Evolutionary conservation across 768 basidiomycete genomes (phyloP).

Genomic region (Pisolithus sp.): DNA sequence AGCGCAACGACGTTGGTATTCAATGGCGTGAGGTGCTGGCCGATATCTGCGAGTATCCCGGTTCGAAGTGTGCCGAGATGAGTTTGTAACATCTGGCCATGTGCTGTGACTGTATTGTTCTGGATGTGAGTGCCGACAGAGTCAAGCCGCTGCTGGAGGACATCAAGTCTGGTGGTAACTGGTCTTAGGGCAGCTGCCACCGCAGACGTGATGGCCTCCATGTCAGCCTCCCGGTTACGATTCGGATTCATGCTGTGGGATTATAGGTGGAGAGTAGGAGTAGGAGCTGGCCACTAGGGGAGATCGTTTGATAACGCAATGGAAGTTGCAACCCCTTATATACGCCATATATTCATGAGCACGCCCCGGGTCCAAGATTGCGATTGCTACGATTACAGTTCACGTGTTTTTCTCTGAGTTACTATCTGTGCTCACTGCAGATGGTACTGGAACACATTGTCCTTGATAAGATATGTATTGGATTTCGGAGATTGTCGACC

Average conservation of each 20-base stretch:
- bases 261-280: too few relatives aligned
- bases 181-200: neutral
- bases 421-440: too few relatives aligned
- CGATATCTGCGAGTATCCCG: neutral
- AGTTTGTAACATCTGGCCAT: neutral
- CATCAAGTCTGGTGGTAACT: neutral
- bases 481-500: too few relatives aligned
- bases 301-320: too few relatives aligned
- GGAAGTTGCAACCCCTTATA: too few relatives aligned
- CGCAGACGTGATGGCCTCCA: neutral
- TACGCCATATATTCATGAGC: too few relatives aligned
- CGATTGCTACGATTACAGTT: too few relatives aligned
- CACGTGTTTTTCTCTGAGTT: too few relatives aligned
- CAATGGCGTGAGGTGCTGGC: neutral
- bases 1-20: neutral
- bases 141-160: neutral
- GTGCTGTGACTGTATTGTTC: neutral
- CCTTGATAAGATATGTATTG: too few relatives aligned
- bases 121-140: neutral
- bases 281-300: too few relatives aligned
- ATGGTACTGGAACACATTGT: too few relatives aligned
- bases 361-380: too few relatives aligned
- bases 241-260: neutral
- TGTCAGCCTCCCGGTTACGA: neutral
- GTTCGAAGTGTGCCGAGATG: neutral